Base-by-base conservation (phyloP, 805 yeast genomes). In the Danielia oregonensis region DNA sequence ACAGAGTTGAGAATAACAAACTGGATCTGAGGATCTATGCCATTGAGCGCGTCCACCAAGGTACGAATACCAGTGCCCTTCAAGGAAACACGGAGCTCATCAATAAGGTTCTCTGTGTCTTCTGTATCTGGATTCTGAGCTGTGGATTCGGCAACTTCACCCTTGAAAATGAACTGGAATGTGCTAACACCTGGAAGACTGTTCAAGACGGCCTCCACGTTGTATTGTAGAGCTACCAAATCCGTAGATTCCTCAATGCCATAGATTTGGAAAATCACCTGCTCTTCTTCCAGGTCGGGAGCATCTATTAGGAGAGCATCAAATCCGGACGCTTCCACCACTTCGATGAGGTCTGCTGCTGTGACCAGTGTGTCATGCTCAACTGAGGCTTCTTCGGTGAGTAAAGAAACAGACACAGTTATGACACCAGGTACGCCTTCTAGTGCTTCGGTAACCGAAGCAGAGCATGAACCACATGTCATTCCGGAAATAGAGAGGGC, bases 391-490 rank as follows among this genome's bases (percentile, higher is more conserved):
- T 77, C 75, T 45, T 85, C 93, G 0, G 95, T 86, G 3, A 86
- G 61, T 19, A 86, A 68, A 1, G 96, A 83, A 1, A 89, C 86
- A 3, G 72, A 68, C 0, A 71, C 86, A 4, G 58, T 51, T 1
- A 49, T 30, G 2, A 86, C 83, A 1, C 83, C 84, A 0, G 63
- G 59, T 6, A 76, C 35, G 0, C 51, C 51, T 35, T 67, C 60
- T 17, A 86, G 50, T 1, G 79, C 79, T 17, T 62, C 59, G 0
- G 80, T 74, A 14, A 91, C 76, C 0, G 93, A 65, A 2, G 81
- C 69, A 0, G 84, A 72, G 54, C 97, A 91, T 1, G 95, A 74
- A 2, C 93, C 82, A 53, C 97, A 91, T 2, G 97, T 89, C 97
- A 89, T 91, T 2, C 97, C 97, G 11, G 63, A 57, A 1, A 82